Evolutionary conservation across 1,284 basidiomycete species (phyloP).

Genomic region (Coniferiporia sulphurascens): DNA sequence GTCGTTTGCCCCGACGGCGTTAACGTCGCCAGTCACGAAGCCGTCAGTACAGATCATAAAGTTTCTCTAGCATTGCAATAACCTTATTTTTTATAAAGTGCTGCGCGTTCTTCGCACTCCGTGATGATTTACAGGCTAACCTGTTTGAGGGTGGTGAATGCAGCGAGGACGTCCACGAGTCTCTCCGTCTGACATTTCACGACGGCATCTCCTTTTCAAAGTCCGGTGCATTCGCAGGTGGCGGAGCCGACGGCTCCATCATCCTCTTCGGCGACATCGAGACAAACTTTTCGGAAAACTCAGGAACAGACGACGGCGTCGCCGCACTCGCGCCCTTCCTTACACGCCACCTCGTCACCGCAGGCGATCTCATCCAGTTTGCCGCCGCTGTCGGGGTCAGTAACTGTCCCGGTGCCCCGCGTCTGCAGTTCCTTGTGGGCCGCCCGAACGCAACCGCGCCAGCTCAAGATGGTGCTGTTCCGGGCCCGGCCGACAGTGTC

Average conservation of each 20-base stretch:
- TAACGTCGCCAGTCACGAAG: slow-evolving; percentile 14
- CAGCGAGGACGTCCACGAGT: slow-evolving; percentile 18
- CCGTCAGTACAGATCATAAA: slow-evolving; percentile 1
- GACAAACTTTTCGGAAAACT: slow-evolving; percentile 25
- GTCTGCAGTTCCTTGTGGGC: slow-evolving; percentile 25
- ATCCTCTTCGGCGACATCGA: slow-evolving; percentile 12
- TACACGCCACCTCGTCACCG: slow-evolving; percentile 23
- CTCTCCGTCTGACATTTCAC: slow-evolving; percentile 19
- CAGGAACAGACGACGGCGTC: slow-evolving; percentile 27
- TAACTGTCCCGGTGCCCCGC: slow-evolving; percentile 30
- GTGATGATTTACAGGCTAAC: slow-evolving; percentile 19
- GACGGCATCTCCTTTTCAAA: slow-evolving; percentile 19
- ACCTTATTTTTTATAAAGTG: slow-evolving; percentile 8
- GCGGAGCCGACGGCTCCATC: slow-evolving; percentile 16
- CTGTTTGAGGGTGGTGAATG: slow-evolving; percentile 18
- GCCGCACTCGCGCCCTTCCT: slow-evolving; percentile 26
- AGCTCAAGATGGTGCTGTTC: slow-evolving; percentile 25
- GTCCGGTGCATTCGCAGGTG: neutral
- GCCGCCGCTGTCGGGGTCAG: slow-evolving; percentile 28
- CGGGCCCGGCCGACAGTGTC: slow-evolving; percentile 27
- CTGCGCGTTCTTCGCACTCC: slow-evolving; percentile 20
- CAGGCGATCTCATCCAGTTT: slow-evolving; percentile 29
- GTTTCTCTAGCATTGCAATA: neutral
- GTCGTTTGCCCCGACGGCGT: slow-evolving; percentile 20
- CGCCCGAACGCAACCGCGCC: slow-evolving; percentile 24